Evolutionary conservation across 768 basidiomycete genomes (phyloP), one percentile per base, ranked within the genome.

Genomic region (Leccinum rimulosum): DNA sequence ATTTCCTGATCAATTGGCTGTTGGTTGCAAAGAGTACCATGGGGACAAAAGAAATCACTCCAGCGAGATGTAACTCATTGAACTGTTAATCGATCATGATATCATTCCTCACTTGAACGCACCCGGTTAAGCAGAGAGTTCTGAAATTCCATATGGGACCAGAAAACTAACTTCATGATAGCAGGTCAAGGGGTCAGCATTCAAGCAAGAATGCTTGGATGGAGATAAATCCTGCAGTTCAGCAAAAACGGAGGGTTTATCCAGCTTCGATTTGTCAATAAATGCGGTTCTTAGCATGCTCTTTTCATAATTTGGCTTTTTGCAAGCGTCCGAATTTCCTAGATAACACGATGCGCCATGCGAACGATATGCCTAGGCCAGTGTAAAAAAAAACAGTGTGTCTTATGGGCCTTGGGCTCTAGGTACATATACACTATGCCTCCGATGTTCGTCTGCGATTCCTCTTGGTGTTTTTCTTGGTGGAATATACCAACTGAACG

Each of bases 281-380:
- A 15, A 91, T 79, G 28, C 72, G 72, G 3, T 82, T 80, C 35
- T 75, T 73, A 25, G 87, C 82, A 30, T 83, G 82, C 54, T 79
- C 70, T 47, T 81, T 72, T 89, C 89, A 91, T 17, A 77, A 9
- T 25, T 25, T 25, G 25, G 25, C 25, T 25, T 25, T 25, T 25
- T 70, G 73, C 3, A 35, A 33, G 12, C 0, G 87, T 19, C 75
- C 22, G 22, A 22, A 74, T 35, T 70, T 74, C 28, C 70, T 66
- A 10, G 80, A 77, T 10, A 92, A 74, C 10, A 83, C 74, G 27
- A 93, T 22, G 80, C 0, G 66, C 91, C 91, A 93, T 6, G 89
- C 76, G 11, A 66, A 61, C 3, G 88, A 83, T 4, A 75, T 82
- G 36, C 72, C 71, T 56, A 82, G 38, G 8, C 17, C 36, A 38